A percentile compares a stretch with the other conserved stretches of the same genome.
These are phyloP conservation scores for Podaxis sp. DNA, from an alignment of 768 basidiomycete species.

Conservation along the genomic window DNA sequence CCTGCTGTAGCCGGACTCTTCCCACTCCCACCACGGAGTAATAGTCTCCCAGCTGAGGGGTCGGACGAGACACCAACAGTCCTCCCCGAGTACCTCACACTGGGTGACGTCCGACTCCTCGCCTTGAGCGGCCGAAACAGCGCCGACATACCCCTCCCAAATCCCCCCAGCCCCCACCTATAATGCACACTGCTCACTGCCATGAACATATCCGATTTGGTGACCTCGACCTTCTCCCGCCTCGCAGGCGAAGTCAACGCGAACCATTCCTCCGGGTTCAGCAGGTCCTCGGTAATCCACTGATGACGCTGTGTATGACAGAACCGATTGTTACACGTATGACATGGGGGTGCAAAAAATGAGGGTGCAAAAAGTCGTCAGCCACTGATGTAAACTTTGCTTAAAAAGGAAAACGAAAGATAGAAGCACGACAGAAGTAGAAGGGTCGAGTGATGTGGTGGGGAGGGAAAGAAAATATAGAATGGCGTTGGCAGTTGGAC, in stretches of 20 bases:
- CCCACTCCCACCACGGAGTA: not conserved
- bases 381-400: conserved; percentile 7
- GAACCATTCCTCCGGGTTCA: conserved; percentile 69
- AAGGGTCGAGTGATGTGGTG: conserved; percentile 4
- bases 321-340: not conserved
- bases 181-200: conserved; percentile 68
- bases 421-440: not conserved
- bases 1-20: not conserved
- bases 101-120: conserved; percentile 1
- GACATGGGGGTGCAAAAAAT: conserved; percentile 7
- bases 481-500: conserved; percentile 8
- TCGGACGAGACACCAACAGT: not conserved
- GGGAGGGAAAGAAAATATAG: conserved; percentile 13
- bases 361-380: conserved; percentile 7
- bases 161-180: conserved; percentile 52
- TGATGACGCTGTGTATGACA: conserved; percentile 40
- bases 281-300: conserved; percentile 69
- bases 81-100: not conserved
- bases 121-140: conserved; percentile 32
- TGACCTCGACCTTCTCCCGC: conserved; percentile 43
- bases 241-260: conserved; percentile 28
- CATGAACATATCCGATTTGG: conserved; percentile 70
- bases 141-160: conserved; percentile 42
- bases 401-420: conserved; percentile 11
- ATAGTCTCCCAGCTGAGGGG: not conserved